Evolutionary conservation across 139 green algal species (phyloP).

Genomic region (Asterochloris erici): DNA sequence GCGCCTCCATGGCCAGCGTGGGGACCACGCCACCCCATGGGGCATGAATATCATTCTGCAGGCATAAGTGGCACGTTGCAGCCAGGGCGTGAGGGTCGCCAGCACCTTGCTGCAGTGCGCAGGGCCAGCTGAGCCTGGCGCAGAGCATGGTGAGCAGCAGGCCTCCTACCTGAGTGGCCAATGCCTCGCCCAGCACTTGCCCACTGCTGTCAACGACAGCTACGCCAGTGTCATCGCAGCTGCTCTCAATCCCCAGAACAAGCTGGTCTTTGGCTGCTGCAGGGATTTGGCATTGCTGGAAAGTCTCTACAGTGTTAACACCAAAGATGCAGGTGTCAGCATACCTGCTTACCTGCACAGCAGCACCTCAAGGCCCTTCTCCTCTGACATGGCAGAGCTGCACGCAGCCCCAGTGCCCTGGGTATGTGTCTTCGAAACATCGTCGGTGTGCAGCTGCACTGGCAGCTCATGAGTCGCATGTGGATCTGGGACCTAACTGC

Average conservation of each 20-base stretch:
- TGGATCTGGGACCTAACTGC: too few relatives aligned
- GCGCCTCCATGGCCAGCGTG: constrained; percentile 82
- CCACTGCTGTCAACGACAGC: constrained; percentile 78
- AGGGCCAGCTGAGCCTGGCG: background rate
- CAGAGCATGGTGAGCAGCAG: background rate
- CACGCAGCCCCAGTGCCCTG: too few relatives aligned
- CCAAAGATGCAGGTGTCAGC: too few relatives aligned
- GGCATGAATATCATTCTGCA: constrained; percentile 88
- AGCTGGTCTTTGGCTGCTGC: constrained; percentile 22
- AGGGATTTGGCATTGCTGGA: too few relatives aligned
- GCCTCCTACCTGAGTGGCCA: constrained; percentile 57
- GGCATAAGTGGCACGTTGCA: background rate
- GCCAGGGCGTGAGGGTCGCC: background rate
- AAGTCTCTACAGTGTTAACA: too few relatives aligned
- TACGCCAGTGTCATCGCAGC: constrained; percentile 94
- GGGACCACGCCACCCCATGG: constrained; percentile 91
- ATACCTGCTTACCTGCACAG: too few relatives aligned
- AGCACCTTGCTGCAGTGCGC: background rate
- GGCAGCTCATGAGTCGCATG: too few relatives aligned
- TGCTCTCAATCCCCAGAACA: constrained; percentile 93
- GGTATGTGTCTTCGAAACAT: too few relatives aligned
- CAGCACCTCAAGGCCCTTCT: too few relatives aligned
- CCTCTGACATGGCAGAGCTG: too few relatives aligned
- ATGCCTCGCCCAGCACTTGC: constrained; percentile 68
- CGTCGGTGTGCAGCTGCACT: too few relatives aligned